A percentile compares a stretch with the other conserved stretches of the same genome.
phyloP scores from a whole-genome alignment of 2,329 filamentous ascomycete genomes.

The Aspergillus nomiae region DNA sequence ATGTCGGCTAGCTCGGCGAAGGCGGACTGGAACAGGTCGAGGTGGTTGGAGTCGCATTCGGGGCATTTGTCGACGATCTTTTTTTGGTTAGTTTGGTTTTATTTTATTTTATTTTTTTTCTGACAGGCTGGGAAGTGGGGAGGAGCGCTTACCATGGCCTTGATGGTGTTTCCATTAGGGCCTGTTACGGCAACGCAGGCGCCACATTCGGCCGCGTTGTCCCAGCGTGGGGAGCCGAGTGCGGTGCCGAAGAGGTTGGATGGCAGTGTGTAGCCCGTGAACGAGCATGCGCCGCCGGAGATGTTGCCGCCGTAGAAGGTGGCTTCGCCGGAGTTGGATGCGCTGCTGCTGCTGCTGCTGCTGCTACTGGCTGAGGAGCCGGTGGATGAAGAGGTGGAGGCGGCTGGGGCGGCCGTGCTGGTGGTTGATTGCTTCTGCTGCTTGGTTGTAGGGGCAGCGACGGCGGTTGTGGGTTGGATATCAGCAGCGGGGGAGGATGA shows the following conservation, averaged over 20 bases:
- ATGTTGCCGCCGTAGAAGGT: constrained; percentile 61
- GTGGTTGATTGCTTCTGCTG: background rate
- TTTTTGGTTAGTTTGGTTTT: background rate
- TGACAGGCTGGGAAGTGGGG: background rate
- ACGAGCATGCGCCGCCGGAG: constrained; percentile 63
- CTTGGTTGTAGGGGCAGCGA: background rate
- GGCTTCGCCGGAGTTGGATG: constrained; percentile 42
- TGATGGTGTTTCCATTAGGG: constrained; percentile 57
- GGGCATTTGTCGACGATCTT: constrained; percentile 62
- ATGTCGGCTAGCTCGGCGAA: constrained; percentile 52
- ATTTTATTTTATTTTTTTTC: background rate
- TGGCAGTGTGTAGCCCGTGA: constrained; percentile 64
- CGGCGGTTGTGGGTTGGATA: background rate
- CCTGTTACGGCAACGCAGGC: constrained; percentile 60
- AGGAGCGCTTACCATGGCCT: constrained; percentile 59
- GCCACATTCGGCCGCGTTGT: constrained; percentile 58
- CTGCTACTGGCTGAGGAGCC: constrained; percentile 12
- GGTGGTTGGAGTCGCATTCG: constrained; percentile 55
- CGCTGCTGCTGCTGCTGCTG: background rate
- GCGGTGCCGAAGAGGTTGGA: constrained; percentile 61
- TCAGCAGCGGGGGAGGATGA: constrained; percentile 6
- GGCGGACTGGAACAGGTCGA: constrained; percentile 58
- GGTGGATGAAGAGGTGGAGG: constrained; percentile 14
- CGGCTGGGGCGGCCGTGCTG: constrained; percentile 11
- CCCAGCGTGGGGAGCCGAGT: constrained; percentile 60